These are phyloP conservation scores for Apium graveolens DNA, from an alignment of 129 eudicot genomes.

Conservation along the genomic window DNA sequence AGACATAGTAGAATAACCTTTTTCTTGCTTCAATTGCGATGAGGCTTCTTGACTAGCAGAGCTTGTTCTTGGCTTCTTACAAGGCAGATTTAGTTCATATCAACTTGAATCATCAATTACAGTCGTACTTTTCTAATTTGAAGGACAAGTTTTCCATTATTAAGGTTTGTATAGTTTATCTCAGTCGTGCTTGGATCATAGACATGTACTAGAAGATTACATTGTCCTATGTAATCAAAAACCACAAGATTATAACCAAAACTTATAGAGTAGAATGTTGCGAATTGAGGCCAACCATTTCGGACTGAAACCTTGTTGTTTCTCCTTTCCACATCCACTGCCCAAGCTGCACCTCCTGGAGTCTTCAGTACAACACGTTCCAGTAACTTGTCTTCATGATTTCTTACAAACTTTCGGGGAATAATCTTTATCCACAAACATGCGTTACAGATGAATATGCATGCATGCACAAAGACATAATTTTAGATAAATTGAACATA, in stretches of 20 bases:
- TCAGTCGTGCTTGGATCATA: constrained; percentile 10
- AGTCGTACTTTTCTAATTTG: neutral
- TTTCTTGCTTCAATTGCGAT: neutral
- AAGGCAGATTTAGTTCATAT: neutral
- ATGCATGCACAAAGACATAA: neutral
- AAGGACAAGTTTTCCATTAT: neutral
- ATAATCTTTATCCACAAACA: neutral
- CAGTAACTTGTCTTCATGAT: neutral
- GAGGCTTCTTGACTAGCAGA: neutral
- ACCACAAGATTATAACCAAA: neutral
- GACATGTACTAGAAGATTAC: constrained; percentile 11
- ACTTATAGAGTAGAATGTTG: neutral
- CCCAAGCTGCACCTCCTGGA: constrained; percentile 8
- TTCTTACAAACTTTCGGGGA: neutral
- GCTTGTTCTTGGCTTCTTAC: neutral
- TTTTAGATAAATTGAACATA: neutral
- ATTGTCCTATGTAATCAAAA: neutral
- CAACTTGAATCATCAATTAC: neutral
- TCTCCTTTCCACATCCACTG: constrained; percentile 1
- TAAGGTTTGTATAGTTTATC: neutral
- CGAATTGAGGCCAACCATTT: constrained; percentile 2
- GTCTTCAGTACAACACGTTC: neutral
- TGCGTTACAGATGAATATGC: neutral
- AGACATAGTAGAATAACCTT: neutral
- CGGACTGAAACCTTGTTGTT: constrained; percentile 5